phyloP scores from a whole-genome alignment of 2,329 filamentous ascomycete genomes.

The Fusarium sublunatum region DNA sequence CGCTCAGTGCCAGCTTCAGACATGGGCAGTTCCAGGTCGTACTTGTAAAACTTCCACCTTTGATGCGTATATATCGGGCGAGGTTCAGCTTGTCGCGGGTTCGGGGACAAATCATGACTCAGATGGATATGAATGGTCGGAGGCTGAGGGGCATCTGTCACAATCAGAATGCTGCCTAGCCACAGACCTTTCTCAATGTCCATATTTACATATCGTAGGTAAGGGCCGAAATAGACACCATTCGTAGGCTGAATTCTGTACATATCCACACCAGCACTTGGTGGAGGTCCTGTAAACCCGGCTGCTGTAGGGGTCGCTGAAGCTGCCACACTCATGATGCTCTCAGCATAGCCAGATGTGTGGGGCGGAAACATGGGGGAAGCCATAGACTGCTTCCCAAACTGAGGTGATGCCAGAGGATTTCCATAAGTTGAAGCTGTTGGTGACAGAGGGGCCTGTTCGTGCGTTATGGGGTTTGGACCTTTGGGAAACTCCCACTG shows the following conservation, averaged over 20 bases:
- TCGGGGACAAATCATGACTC: slow-evolving; percentile 89
- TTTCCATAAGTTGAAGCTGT: slow-evolving; percentile 81
- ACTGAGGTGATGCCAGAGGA: slow-evolving; percentile 75
- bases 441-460: slow-evolving; percentile 84
- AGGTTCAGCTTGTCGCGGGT: slow-evolving; percentile 86
- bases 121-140: slow-evolving; percentile 96
- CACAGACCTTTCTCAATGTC: slow-evolving; percentile 90
- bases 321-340: slow-evolving; percentile 83
- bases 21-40: slow-evolving; percentile 92
- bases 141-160: slow-evolving; percentile 90
- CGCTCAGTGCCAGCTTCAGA: slow-evolving; percentile 79
- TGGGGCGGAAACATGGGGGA: slow-evolving; percentile 87
- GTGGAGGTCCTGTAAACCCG: slow-evolving; percentile 91
- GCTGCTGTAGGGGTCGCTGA: slow-evolving; percentile 78
- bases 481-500: slow-evolving; percentile 99
- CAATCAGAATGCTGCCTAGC: slow-evolving; percentile 92
- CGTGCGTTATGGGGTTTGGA: slow-evolving; percentile 87
- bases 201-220: slow-evolving; percentile 97
- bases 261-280: slow-evolving; percentile 88
- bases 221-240: slow-evolving; percentile 97
- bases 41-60: slow-evolving; percentile 95
- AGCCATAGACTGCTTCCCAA: slow-evolving; percentile 67
- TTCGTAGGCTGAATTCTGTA: slow-evolving; percentile 96
- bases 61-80: slow-evolving; percentile 89
- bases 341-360: slow-evolving; percentile 85